phyloP scores from a whole-genome alignment of 1,284 basidiomycete species.

The Austroboletus niveus region DNA sequence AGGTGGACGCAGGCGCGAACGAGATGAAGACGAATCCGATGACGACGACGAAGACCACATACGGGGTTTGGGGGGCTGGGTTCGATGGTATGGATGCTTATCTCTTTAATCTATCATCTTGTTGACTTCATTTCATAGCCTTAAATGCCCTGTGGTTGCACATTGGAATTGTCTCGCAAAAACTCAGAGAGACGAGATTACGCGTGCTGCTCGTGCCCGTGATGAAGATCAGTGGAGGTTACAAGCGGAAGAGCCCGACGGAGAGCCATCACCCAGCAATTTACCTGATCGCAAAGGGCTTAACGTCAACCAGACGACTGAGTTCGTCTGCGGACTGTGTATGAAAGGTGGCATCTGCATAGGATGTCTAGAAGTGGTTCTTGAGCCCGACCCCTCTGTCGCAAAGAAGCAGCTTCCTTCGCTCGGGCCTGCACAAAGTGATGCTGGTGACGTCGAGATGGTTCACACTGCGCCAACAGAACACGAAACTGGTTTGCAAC shows the following conservation, averaged over 20 bases:
- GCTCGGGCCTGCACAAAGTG: constrained; percentile 9
- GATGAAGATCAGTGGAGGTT: constrained; percentile 44
- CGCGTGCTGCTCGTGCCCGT: constrained; percentile 56
- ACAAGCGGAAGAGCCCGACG: constrained; percentile 20
- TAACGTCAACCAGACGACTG: constrained; percentile 59
- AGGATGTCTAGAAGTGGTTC: constrained; percentile 61
- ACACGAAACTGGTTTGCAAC: constrained; percentile 14
- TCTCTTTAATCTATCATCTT: constrained; percentile 1
- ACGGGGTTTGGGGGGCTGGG: constrained; percentile 74
- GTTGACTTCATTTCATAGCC: constrained; percentile 38
- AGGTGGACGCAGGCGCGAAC: constrained; percentile 38
- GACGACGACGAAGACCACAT: constrained; percentile 59
- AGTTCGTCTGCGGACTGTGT: constrained; percentile 79
- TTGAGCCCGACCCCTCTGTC: constrained; percentile 42
- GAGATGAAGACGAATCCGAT: constrained; percentile 37
- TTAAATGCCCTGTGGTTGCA: constrained; percentile 72
- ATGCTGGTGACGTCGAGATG: constrained; percentile 34
- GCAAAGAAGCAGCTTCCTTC: constrained; percentile 20
- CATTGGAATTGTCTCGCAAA: constrained; percentile 80
- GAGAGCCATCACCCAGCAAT: constrained; percentile 17
- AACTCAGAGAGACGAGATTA: constrained; percentile 69
- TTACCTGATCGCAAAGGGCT: constrained; percentile 38
- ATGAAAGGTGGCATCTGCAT: constrained; percentile 76
- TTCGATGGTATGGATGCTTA: constrained; percentile 62
- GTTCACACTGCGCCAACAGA: constrained; percentile 22